Conservation (phyloP, 768 basidiomycete species). For the Suillus weaverae region DNA sequence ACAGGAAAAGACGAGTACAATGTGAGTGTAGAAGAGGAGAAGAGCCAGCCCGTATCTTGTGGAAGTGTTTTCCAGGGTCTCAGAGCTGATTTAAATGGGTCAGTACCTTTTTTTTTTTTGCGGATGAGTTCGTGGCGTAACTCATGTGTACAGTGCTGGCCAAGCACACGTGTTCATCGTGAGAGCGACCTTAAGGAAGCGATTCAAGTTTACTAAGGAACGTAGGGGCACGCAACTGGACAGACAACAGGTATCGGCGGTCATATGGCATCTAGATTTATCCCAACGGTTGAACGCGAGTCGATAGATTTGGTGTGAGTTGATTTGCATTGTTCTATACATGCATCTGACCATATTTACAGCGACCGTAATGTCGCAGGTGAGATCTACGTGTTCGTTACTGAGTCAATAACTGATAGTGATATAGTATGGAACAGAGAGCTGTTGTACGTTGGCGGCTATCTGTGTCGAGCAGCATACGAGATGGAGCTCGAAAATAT, state of each 20-base stretch:
- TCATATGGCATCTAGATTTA: slow-evolving; percentile 79
- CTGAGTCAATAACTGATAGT: background rate
- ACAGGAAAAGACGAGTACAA: slow-evolving; percentile 84
- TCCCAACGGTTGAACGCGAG: slow-evolving; percentile 95
- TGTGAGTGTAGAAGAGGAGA: slow-evolving; percentile 67
- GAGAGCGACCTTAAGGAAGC: slow-evolving; percentile 21
- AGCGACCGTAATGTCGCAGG: slow-evolving; percentile 83
- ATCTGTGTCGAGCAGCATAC: slow-evolving; percentile 79
- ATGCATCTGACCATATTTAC: background rate
- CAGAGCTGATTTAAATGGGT: slow-evolving; percentile 85
- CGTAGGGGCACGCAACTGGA: slow-evolving; percentile 82
- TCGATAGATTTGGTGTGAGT: slow-evolving; percentile 85
- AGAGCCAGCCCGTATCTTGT: slow-evolving; percentile 53
- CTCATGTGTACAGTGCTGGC: slow-evolving; percentile 47
- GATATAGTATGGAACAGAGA: slow-evolving; percentile 85
- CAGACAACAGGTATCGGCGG: slow-evolving; percentile 87
- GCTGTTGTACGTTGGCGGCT: slow-evolving; percentile 80
- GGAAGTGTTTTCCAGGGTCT: slow-evolving; percentile 88
- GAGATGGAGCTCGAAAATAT: slow-evolving; percentile 75
- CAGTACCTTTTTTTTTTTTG: slow-evolving; percentile 19
- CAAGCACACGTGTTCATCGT: slow-evolving; percentile 85
- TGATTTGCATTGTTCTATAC: background rate
- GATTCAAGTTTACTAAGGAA: slow-evolving; percentile 8
- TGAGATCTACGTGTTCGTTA: slow-evolving; percentile 31
- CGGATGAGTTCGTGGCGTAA: background rate